Evolutionary conservation across 176 grass and related monocot species (phyloP).

Genomic region (Bothriochloa decipiens): DNA sequence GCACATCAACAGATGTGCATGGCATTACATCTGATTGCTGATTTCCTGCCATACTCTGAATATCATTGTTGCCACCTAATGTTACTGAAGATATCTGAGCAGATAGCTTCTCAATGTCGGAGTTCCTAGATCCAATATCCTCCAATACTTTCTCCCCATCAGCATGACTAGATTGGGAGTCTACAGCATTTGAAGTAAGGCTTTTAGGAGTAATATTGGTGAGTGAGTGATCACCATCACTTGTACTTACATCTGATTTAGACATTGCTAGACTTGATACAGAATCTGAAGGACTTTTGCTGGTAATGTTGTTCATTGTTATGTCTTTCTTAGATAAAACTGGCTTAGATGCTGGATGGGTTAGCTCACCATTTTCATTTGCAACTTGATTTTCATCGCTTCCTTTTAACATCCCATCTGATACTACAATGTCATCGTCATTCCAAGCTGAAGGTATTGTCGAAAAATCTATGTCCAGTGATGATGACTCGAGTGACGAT

Average conservation of each 20-base stretch:
- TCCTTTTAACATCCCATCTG: slow-evolving; percentile 51
- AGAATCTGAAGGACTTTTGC: slow-evolving; percentile 43
- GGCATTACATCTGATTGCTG: slow-evolving; percentile 36
- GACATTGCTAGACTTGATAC: slow-evolving; percentile 28
- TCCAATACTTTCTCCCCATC: slow-evolving; percentile 16
- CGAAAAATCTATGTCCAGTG: slow-evolving; percentile 64
- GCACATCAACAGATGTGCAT: slow-evolving; percentile 10
- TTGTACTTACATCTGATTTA: slow-evolving; percentile 53
- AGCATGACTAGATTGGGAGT: slow-evolving; percentile 34
- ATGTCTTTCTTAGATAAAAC: slow-evolving; percentile 37
- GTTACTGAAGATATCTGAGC: slow-evolving; percentile 54
- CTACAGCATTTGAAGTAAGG: slow-evolving; percentile 28
- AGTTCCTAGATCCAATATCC: slow-evolving; percentile 41
- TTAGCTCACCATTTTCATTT: slow-evolving; percentile 41
- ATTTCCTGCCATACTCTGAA: slow-evolving; percentile 31
- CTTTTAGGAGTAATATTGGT: slow-evolving; percentile 25
- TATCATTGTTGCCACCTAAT: slow-evolving; percentile 49
- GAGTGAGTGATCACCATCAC: slow-evolving; percentile 1
- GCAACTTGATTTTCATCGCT: slow-evolving; percentile 45
- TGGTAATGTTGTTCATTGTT: slow-evolving; percentile 32
- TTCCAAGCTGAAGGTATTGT: slow-evolving; percentile 86
- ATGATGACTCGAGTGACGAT: slow-evolving; percentile 46
- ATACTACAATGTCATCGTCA: slow-evolving; percentile 60
- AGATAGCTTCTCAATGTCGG: slow-evolving; percentile 46
- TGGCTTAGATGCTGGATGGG: slow-evolving; percentile 2